Conservation (phyloP, 805 yeast genomes). For the Candida verbasci region DNA sequence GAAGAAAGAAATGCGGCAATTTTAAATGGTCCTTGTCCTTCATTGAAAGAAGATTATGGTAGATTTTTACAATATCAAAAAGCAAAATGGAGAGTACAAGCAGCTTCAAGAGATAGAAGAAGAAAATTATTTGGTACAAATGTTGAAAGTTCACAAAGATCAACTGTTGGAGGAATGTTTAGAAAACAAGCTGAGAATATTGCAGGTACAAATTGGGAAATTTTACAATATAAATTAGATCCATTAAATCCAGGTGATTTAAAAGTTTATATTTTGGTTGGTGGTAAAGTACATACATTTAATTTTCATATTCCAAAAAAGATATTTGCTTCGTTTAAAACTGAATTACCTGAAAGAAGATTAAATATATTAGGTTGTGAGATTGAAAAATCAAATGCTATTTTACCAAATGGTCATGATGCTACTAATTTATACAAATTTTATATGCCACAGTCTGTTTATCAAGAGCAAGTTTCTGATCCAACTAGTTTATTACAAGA, state of each 20-base stretch:
- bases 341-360: slow-evolving; percentile 36
- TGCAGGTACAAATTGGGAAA: slow-evolving; percentile 80
- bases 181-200: slow-evolving; percentile 75
- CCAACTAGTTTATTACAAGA: slow-evolving; percentile 63
- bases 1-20: slow-evolving; percentile 48
- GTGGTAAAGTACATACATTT: slow-evolving; percentile 69
- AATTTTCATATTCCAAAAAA: slow-evolving; percentile 71
- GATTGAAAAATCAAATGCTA: slow-evolving; percentile 54
- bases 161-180: slow-evolving; percentile 63
- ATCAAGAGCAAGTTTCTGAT: slow-evolving; percentile 48
- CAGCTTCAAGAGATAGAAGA: slow-evolving; percentile 68
- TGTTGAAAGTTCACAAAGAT: slow-evolving; percentile 47
- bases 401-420: slow-evolving; percentile 67
- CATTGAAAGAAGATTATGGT: slow-evolving; percentile 60
- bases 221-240: slow-evolving; percentile 63
- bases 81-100: slow-evolving; percentile 80
- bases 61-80: slow-evolving; percentile 74
- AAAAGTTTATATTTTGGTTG: slow-evolving; percentile 64
- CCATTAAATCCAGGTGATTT: slow-evolving; percentile 65
- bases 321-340: slow-evolving; percentile 63
- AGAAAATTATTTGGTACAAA: slow-evolving; percentile 72
- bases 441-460: slow-evolving; percentile 64
- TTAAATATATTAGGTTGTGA: slow-evolving; percentile 40
- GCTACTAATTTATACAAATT: slow-evolving; percentile 53
- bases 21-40: slow-evolving; percentile 55